These are phyloP conservation scores for Candida albicans DNA, from an alignment of 1,139 yeast genomes.

Conservation along the genomic window DNA sequence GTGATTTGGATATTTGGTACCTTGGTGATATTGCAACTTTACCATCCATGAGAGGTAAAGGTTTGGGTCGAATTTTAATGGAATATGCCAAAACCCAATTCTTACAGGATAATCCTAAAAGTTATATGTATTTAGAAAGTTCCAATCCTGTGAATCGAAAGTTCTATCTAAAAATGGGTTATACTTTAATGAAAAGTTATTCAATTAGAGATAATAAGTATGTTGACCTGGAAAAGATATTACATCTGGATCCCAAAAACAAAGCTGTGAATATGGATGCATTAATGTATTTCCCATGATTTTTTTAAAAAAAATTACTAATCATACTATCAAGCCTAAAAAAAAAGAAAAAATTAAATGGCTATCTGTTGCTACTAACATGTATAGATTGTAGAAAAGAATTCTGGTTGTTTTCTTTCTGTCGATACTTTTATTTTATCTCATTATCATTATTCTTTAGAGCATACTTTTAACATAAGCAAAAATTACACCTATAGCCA, in stretches of 20 bases:
- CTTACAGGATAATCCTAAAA: slow-evolving; percentile 15
- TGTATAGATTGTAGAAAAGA: not conserved
- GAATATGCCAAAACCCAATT: slow-evolving; percentile 29
- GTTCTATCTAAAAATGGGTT: slow-evolving; percentile 51
- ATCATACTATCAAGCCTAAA: not conserved
- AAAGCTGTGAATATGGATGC: slow-evolving; percentile 38
- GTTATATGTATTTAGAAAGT: slow-evolving; percentile 46
- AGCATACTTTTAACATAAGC: too few relatives aligned
- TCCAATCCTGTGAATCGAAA: slow-evolving; percentile 52
- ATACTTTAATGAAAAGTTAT: slow-evolving; percentile 45
- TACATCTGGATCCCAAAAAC: slow-evolving; percentile 21
- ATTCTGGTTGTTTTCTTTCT: not conserved
- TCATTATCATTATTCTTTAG: not conserved
- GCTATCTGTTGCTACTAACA: too few relatives aligned
- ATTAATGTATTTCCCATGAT: slow-evolving; percentile 23
- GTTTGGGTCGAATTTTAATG: slow-evolving; percentile 37
- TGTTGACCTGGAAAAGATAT: slow-evolving; percentile 21
- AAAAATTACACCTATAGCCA: not conserved
- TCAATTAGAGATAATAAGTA: slow-evolving; percentile 29
- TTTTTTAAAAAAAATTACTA: not conserved
- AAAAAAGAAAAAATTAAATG: not conserved
- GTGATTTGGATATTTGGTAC: slow-evolving; percentile 31
- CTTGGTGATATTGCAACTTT: slow-evolving; percentile 41
- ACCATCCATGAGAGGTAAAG: slow-evolving; percentile 42
- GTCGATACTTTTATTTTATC: not conserved